A percentile compares a stretch with the other conserved stretches of the same genome.
Conservation (phyloP, 192 early-diverging fungal species). For the Backusella tuberculispora region DNA sequence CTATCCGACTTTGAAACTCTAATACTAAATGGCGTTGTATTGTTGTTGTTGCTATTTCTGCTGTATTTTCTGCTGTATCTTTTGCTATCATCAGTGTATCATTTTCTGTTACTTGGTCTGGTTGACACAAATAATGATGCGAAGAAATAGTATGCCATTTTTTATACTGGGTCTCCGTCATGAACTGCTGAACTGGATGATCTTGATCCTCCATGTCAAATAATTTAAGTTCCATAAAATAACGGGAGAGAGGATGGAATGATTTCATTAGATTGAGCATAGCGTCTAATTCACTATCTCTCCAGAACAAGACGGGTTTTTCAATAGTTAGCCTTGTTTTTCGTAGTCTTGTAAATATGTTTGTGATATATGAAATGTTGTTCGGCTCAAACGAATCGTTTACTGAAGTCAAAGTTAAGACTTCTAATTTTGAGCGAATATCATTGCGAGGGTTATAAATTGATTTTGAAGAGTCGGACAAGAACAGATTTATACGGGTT, state of each 20-base stretch:
- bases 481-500: not conserved
- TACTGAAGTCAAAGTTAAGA: not conserved
- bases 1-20: slow-evolving; percentile 10
- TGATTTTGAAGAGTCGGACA: not conserved
- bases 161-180: not conserved
- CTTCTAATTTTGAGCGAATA: not conserved
- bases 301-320: slow-evolving; percentile 4
- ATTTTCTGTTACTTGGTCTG: not conserved
- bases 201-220: not conserved
- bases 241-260: not conserved
- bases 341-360: slow-evolving; percentile 2
- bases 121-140: not conserved
- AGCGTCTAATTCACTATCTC: not conserved
- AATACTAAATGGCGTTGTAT: not conserved
- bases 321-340: not conserved
- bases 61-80: not conserved
- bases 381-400: not conserved
- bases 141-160: not conserved
- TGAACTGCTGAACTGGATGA: not conserved
- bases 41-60: not conserved
- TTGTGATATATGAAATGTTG: not conserved
- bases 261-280: slow-evolving; percentile 10
- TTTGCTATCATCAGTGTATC: not conserved
- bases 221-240: not conserved
- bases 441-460: not conserved